phyloP scores from a whole-genome alignment of 2,329 filamentous ascomycete species.

The Amauroascus niger region DNA sequence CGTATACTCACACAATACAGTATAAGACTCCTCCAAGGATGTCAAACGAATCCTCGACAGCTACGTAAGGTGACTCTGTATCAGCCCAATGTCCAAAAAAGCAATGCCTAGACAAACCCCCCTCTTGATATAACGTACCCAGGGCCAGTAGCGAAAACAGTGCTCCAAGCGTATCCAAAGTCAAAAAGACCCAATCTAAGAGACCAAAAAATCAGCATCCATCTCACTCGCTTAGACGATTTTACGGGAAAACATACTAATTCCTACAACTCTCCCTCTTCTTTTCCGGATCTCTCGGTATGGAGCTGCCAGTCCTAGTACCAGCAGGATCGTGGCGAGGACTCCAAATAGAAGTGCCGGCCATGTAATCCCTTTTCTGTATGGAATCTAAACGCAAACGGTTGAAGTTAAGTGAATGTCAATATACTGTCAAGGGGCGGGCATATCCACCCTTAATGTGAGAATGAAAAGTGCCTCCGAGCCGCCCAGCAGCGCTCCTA shows the following conservation, averaged over 20 bases:
- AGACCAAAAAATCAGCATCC: neutral
- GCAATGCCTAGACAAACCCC: slow-evolving; percentile 8
- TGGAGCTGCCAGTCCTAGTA: slow-evolving; percentile 48
- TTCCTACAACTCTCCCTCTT: slow-evolving; percentile 51
- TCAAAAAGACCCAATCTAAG: slow-evolving; percentile 47
- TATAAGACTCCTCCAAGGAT: slow-evolving; percentile 52
- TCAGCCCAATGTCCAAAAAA: too few species aligned
- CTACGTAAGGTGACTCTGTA: too few species aligned
- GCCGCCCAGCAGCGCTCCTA: slow-evolving; percentile 42
- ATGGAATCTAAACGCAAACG: slow-evolving; percentile 45
- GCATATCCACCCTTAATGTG: slow-evolving; percentile 42
- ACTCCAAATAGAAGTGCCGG: slow-evolving; percentile 50
- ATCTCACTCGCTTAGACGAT: too few species aligned
- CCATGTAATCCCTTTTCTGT: slow-evolving; percentile 44
- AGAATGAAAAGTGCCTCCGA: slow-evolving; percentile 50
- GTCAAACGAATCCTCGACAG: slow-evolving; percentile 53
- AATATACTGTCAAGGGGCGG: neutral
- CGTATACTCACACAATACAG: slow-evolving; percentile 49
- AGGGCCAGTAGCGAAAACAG: slow-evolving; percentile 56
- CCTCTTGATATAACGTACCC: slow-evolving; percentile 33
- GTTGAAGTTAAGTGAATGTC: too few species aligned
- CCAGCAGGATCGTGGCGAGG: slow-evolving; percentile 48
- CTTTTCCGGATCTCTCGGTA: slow-evolving; percentile 56
- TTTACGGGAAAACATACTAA: slow-evolving; percentile 37
- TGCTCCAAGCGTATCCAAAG: slow-evolving; percentile 52